Conservation (phyloP, 768 basidiomycete species). For the Amanita thiersii region DNA sequence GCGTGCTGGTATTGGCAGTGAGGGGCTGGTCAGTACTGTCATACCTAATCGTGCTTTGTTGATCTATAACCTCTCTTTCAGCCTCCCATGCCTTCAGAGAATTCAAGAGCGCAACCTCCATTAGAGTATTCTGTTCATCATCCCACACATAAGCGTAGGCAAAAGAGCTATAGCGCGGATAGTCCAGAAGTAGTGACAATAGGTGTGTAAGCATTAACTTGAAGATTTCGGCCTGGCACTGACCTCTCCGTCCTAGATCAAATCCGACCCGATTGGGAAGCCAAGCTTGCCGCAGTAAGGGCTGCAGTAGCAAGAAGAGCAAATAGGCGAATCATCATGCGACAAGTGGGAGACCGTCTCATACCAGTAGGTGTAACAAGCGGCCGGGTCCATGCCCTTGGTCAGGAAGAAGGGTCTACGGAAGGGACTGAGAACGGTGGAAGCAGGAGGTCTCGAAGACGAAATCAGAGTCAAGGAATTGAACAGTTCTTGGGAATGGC, state of each 20-base stretch:
- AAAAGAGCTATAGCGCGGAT: conserved; percentile 84
- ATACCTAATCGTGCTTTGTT: conserved; percentile 13
- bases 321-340: conserved; percentile 94
- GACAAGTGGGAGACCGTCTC: conserved; percentile 94
- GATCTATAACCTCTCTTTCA: conserved; percentile 12
- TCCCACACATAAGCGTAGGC: conserved; percentile 60
- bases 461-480: conserved; percentile 47
- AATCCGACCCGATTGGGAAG: conserved; percentile 98
- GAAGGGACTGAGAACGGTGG: conserved; percentile 31
- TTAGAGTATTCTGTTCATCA: conserved; percentile 23
- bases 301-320: conserved; percentile 96
- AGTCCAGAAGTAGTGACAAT: conserved; percentile 88
- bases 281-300: conserved; percentile 87
- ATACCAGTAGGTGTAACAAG: conserved; percentile 96
- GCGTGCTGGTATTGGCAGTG: conserved; percentile 73
- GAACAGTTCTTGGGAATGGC: conserved; percentile 67
- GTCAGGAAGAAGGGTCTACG: conserved; percentile 48
- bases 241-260: conserved; percentile 50
- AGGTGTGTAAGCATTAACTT: conserved; percentile 38
- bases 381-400: conserved; percentile 67
- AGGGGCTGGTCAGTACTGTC: conserved; percentile 45
- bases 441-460: conserved; percentile 52
- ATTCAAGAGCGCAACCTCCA: conserved; percentile 38
- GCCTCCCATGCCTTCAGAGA: conserved; percentile 40
- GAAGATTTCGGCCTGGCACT: neutral